Evolutionary conservation across 208 protist genomes (phyloP).

Genomic region (Leishmania arabica): DNA sequence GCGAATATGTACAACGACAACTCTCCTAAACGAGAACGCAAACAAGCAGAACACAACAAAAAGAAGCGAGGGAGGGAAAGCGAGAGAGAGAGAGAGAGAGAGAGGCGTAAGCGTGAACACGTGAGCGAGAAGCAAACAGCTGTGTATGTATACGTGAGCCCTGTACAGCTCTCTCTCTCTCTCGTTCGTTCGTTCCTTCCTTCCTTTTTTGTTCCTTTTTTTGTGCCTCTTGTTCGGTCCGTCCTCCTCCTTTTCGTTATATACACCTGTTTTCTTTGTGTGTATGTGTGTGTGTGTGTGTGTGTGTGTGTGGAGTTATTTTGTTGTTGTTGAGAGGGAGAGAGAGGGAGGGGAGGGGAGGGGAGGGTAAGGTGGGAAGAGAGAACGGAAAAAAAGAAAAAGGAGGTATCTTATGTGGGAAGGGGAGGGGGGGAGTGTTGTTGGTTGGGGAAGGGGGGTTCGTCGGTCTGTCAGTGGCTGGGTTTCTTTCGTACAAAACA

Average conservation of each 20-base stretch:
- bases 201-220: background rate
- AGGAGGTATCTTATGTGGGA: too few species aligned
- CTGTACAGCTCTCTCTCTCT: background rate
- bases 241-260: background rate
- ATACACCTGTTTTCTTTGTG: background rate
- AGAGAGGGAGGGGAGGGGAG: too few species aligned
- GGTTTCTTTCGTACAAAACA: background rate
- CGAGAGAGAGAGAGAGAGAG: background rate
- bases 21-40: background rate
- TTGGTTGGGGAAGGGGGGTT: too few species aligned
- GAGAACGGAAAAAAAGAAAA: too few species aligned
- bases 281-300: background rate
- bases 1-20: slow-evolving; percentile 1
- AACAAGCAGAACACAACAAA: slow-evolving; percentile 4
- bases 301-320: too few species aligned
- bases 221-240: background rate
- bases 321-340: background rate
- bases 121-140: background rate
- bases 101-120: background rate
- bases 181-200: background rate
- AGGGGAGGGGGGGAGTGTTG: too few species aligned
- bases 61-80: background rate
- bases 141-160: background rate
- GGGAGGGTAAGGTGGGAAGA: too few species aligned
- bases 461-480: background rate